Evolutionary conservation across 352 stramenopile genomes (phyloP).

Genomic region (Phytophthora meadii): DNA sequence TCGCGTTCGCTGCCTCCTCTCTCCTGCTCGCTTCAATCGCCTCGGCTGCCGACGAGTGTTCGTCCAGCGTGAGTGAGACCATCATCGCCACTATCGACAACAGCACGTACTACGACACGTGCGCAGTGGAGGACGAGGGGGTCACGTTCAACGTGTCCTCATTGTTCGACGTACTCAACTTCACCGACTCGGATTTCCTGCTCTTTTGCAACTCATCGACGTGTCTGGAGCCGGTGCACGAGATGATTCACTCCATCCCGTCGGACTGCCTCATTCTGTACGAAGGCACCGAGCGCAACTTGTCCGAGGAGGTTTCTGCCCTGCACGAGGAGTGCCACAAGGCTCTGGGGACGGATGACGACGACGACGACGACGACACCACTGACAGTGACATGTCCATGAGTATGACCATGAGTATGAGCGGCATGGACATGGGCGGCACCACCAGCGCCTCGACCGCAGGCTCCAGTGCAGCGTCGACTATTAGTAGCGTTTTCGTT

Average conservation of each 20-base stretch:
- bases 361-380: constrained; percentile 30
- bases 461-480: constrained; percentile 26
- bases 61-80: constrained; percentile 38
- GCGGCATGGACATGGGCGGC: constrained; percentile 30
- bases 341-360: constrained; percentile 26
- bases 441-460: constrained; percentile 18
- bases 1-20: constrained; percentile 27
- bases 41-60: constrained; percentile 34
- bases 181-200: constrained; percentile 51
- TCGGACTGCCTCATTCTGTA: constrained; percentile 53
- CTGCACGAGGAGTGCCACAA: constrained; percentile 60
- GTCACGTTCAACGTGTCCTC: constrained; percentile 56
- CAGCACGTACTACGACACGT: constrained; percentile 57
- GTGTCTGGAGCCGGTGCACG: constrained; percentile 61
- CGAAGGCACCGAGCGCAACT: constrained; percentile 47
- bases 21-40: constrained; percentile 27
- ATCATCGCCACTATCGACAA: constrained; percentile 55
- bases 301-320: constrained; percentile 44
- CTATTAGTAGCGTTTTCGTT: constrained; percentile 8
- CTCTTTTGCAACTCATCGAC: constrained; percentile 58
- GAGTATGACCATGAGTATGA: constrained; percentile 34
- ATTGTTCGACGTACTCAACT: constrained; percentile 54
- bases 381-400: constrained; percentile 37
- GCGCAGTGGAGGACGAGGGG: constrained; percentile 41
- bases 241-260: constrained; percentile 49